phyloP scores from a whole-genome alignment of 2,329 filamentous ascomycete species.

The Fusarium sp. region DNA sequence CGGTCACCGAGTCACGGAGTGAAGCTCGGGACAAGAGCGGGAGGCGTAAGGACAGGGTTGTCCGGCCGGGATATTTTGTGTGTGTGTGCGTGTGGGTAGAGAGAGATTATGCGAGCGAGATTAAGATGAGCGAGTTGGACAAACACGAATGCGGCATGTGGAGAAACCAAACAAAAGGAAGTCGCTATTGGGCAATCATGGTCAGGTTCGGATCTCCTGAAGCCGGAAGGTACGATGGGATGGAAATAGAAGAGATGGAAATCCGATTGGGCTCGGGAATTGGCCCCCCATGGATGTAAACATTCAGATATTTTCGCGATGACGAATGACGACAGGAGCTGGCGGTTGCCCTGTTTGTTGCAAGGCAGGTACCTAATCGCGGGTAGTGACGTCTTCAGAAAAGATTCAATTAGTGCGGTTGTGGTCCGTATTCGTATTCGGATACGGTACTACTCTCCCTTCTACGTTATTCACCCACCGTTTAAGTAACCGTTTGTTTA shows the following conservation, averaged over 20 bases:
- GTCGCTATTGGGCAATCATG: background rate
- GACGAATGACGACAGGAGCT: conserved; percentile 7
- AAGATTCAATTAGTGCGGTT: background rate
- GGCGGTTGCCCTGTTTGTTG: background rate
- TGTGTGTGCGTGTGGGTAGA: conserved; percentile 11
- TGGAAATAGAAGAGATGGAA: background rate
- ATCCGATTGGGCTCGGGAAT: background rate
- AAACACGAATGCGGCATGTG: conserved; percentile 45
- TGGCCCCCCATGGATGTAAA: background rate
- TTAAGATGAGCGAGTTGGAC: conserved; percentile 27
- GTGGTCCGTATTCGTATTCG: conserved; percentile 43
- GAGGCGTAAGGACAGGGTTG: background rate
- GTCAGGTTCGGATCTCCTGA: conserved; percentile 15
- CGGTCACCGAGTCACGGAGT: conserved; percentile 22
- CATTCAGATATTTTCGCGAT: background rate
- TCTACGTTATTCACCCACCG: background rate
- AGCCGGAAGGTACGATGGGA: background rate
- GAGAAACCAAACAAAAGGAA: conserved; percentile 12
- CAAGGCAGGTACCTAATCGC: background rate
- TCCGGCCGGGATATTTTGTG: background rate
- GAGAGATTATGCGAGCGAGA: conserved; percentile 15
- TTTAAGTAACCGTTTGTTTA: background rate
- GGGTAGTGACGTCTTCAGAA: conserved; percentile 27
- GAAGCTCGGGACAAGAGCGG: conserved; percentile 16
- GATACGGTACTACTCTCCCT: background rate